A percentile compares a stretch with the other conserved stretches of the same genome.
Evolutionary conservation across 2,329 filamentous ascomycete species (phyloP).

Genomic region (Microsporum canis): DNA sequence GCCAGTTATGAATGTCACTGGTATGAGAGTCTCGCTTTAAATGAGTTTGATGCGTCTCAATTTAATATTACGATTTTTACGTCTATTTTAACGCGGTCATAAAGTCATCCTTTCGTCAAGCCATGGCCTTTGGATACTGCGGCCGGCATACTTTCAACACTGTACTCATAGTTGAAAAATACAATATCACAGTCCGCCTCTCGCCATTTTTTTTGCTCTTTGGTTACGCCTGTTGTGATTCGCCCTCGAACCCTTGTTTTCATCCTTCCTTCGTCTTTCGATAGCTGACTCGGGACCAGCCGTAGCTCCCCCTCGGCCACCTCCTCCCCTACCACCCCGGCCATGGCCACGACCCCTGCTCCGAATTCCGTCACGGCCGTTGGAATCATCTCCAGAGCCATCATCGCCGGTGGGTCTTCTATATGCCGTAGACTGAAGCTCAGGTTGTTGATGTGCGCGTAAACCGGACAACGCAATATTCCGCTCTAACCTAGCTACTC

Average conservation of each 20-base stretch:
- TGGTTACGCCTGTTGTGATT: slow-evolving; percentile 78
- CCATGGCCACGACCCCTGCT: slow-evolving; percentile 40
- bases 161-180: background rate
- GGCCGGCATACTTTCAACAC: background rate
- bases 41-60: background rate
- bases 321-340: slow-evolving; percentile 38
- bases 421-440: slow-evolving; percentile 57
- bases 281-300: slow-evolving; percentile 57
- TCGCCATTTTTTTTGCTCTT: slow-evolving; percentile 50
- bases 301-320: slow-evolving; percentile 34
- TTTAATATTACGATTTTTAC: background rate
- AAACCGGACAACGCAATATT: slow-evolving; percentile 52
- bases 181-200: slow-evolving; percentile 37
- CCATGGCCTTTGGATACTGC: background rate
- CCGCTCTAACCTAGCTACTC: slow-evolving; percentile 57
- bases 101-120: background rate
- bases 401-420: slow-evolving; percentile 21
- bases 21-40: background rate
- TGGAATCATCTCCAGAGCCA: slow-evolving; percentile 10
- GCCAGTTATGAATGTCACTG: background rate
- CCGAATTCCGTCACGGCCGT: slow-evolving; percentile 25
- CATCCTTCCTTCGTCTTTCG: slow-evolving; percentile 66
- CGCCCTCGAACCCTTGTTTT: slow-evolving; percentile 66
- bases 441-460: slow-evolving; percentile 39
- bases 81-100: background rate